Base-by-base conservation (phyloP, 352 stramenopile species). In the Globisporangium abappressorium region DNA sequence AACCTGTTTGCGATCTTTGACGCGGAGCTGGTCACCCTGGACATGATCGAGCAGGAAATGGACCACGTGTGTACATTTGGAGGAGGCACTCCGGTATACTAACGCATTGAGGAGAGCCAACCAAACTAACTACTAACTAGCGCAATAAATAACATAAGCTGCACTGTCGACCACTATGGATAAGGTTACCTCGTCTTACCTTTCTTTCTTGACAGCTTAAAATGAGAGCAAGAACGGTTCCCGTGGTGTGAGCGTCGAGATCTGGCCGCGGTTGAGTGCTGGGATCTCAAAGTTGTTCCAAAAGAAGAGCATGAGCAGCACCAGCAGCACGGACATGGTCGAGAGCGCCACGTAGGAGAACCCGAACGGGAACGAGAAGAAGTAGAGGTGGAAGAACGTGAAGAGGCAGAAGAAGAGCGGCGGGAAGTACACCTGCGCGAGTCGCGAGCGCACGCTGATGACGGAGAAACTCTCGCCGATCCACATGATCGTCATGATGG, bases 371-470 rank as follows among this genome's bases (percentile, higher is more conserved):
- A 95, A 98, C 24, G 85, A 92, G 70, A 98, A 97, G 67, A 98
- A 90, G 79, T 99, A 99, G 26, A 98, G 69, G 78, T 98, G 94
- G 69, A 98, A 97, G n/a, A 98, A 69, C 18, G 90, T 84, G 73
- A 99, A 98, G 69, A 97, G 90, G 24, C 96, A 83, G 69, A 98
- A 98, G 77, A 98, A 97, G 8, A 98, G 72, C 38, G 77, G 68
- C 26, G 92, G 94, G 72, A 97, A 98, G 70, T 93, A 98, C n/a
- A 73, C 62, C 41, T 86, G 82, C 1, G 82, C 87, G 6, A 91
- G 70, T 2, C 72, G 76, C 38, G 77, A 87, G 20, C 93, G 88
- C 14, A 97, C 85, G 63, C 88, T 92, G 46, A 98, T 77, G 36
- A 98, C 85, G 1, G 85, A 95, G 72, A 97, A 98, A 9, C 91